Evolutionary conservation across 176 grass and related monocot genomes (phyloP).

Genomic region (Oryza officinalis): DNA sequence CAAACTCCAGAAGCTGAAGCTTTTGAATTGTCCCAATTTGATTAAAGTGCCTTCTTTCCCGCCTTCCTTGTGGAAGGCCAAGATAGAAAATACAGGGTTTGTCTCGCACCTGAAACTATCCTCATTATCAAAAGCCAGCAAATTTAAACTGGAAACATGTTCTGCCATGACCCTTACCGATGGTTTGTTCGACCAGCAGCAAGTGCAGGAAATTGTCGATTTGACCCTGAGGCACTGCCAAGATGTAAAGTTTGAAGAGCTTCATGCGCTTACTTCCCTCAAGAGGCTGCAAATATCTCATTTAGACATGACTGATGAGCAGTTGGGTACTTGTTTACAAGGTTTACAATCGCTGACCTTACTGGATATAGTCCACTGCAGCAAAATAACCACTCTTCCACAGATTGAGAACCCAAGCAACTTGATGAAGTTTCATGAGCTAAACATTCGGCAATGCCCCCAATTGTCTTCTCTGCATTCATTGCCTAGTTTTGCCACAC

Average conservation of each 20-base stretch:
- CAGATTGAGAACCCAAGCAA: slow-evolving; percentile 14
- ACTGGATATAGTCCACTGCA: slow-evolving; percentile 47
- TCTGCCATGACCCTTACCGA: slow-evolving; percentile 30
- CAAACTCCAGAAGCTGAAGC: slow-evolving; percentile 39
- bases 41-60: slow-evolving; percentile 41
- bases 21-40: slow-evolving; percentile 45
- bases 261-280: slow-evolving; percentile 39
- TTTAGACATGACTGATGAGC: slow-evolving; percentile 36
- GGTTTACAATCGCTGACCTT: slow-evolving; percentile 11
- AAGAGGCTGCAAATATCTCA: slow-evolving; percentile 45
- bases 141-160: slow-evolving; percentile 36
- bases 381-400: slow-evolving; percentile 48
- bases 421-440: slow-evolving; percentile 40
- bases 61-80: slow-evolving; percentile 9
- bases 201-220: slow-evolving; percentile 29
- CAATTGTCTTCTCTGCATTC: slow-evolving; percentile 37
- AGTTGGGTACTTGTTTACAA: slow-evolving; percentile 34
- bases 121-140: slow-evolving; percentile 24
- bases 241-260: slow-evolving; percentile 27
- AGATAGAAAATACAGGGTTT: slow-evolving; percentile 23
- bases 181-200: slow-evolving; percentile 46
- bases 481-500: slow-evolving; percentile 28
- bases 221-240: slow-evolving; percentile 45
- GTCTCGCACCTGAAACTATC: slow-evolving; percentile 40
- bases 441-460: slow-evolving; percentile 50